phyloP scores from a whole-genome alignment of 2,329 filamentous ascomycete genomes.

The Parafenestella ontariensis region DNA sequence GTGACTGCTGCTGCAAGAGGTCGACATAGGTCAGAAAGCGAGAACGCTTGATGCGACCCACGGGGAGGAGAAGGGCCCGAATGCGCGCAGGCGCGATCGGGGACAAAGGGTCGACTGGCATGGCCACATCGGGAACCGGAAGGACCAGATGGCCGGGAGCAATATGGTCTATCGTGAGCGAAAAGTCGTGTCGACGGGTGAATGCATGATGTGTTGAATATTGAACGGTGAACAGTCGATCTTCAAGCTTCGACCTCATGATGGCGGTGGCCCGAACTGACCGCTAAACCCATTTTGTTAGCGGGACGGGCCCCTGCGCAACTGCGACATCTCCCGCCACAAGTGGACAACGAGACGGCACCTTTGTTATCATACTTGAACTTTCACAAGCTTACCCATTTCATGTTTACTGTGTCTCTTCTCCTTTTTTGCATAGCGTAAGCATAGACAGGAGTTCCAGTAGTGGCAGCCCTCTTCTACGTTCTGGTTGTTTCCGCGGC shows the following conservation, averaged over 20 bases:
- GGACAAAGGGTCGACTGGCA: constrained; percentile 88
- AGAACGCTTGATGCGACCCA: constrained; percentile 83
- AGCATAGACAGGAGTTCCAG: constrained; percentile 28
- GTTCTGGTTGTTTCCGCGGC: constrained; percentile 26
- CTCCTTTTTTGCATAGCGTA: constrained; percentile 40
- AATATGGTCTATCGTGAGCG: constrained; percentile 14
- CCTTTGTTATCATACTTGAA: constrained; percentile 10
- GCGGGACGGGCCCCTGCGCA: constrained; percentile 11
- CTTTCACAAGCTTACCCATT: constrained; percentile 4
- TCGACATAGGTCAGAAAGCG: constrained; percentile 81
- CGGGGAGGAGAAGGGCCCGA: constrained; percentile 83
- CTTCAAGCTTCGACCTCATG: constrained; percentile 31
- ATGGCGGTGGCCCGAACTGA: constrained; percentile 25
- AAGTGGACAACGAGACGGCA: constrained; percentile 5
- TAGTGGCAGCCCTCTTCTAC: constrained; percentile 21
- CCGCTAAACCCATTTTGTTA: constrained; percentile 12
- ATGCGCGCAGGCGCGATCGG: constrained; percentile 87
- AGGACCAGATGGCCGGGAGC: constrained; percentile 25
- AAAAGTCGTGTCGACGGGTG: constrained; percentile 13
- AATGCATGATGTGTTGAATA: constrained; percentile 33
- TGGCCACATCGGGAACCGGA: constrained; percentile 61
- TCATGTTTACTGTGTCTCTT: constrained; percentile 12
- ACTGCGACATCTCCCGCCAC: constrained; percentile 7
- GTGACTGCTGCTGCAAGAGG: constrained; percentile 78
- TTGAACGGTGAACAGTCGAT: constrained; percentile 26